A percentile compares a stretch with the other conserved stretches of the same genome.
These are phyloP conservation scores for Penicillium crustosum DNA, from an alignment of 2,329 filamentous ascomycete genomes.

Conservation along the genomic window DNA sequence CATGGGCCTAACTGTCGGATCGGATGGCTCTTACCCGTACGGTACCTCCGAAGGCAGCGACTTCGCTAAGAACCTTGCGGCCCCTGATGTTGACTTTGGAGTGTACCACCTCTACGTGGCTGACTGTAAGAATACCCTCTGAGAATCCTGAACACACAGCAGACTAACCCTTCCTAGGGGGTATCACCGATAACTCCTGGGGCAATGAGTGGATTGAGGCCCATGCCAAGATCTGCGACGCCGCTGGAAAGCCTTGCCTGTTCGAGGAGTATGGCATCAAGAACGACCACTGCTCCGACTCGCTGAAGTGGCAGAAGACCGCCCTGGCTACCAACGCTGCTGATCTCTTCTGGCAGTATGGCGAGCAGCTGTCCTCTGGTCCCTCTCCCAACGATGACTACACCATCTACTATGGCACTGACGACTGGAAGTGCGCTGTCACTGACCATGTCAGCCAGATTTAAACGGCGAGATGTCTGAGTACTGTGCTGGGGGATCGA, in stretches of 20 bases:
- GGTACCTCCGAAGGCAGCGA: neutral
- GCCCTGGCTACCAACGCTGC: neutral
- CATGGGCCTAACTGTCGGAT: neutral
- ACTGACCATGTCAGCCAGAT: neutral
- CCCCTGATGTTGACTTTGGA: neutral
- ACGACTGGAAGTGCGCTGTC: neutral
- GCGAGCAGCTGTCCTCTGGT: neutral
- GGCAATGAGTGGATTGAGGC: neutral
- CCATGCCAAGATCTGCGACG: neutral
- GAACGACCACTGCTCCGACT: neutral
- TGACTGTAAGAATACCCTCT: neutral
- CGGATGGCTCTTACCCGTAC: neutral
- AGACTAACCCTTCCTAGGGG: neutral
- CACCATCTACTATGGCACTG: neutral
- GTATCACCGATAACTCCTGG: neutral
- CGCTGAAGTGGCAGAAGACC: neutral
- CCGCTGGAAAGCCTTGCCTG: neutral
- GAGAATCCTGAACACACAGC: neutral
- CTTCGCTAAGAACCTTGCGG: neutral
- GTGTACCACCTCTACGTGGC: neutral
- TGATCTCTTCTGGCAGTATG: neutral
- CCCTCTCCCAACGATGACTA: neutral
- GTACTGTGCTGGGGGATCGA: neutral
- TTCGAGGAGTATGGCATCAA: conserved; percentile 1
- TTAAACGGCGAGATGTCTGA: neutral